phyloP scores from a whole-genome alignment of 176 grass and related monocot genomes.

The Aegilops bicornis region DNA sequence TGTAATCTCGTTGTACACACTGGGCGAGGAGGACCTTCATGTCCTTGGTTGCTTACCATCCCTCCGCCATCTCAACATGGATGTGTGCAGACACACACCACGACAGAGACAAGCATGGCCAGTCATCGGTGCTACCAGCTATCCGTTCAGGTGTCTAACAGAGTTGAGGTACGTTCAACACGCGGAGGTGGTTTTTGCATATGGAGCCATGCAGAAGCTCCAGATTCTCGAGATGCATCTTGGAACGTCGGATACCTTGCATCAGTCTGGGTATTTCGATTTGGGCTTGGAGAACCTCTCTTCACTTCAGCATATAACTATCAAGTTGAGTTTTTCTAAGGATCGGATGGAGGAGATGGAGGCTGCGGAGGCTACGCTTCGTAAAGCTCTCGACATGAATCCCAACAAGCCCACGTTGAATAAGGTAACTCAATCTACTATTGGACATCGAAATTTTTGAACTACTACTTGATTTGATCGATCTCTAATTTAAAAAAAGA shows the following conservation, averaged over 20 bases:
- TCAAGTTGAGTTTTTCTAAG: background rate
- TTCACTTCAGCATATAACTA: background rate
- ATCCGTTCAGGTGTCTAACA: no score
- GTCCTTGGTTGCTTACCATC: no score
- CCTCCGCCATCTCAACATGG: no score
- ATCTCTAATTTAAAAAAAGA: no score
- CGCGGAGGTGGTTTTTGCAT: background rate
- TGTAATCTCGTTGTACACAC: background rate
- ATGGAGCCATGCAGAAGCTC: no score
- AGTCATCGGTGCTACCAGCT: no score
- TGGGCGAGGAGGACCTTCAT: background rate
- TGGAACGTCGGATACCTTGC: background rate
- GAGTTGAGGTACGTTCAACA: no score
- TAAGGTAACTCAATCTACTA: no score
- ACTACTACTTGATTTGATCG: no score
- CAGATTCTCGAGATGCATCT: background rate
- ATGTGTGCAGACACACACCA: no score
- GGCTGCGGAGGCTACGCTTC: background rate
- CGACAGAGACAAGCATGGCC: no score
- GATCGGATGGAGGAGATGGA: background rate
- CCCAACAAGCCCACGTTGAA: background rate
- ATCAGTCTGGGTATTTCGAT: background rate
- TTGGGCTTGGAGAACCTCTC: conserved; percentile 1
- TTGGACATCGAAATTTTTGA: no score
- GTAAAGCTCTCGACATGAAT: background rate